These are phyloP conservation scores for Zygosaccharomyces sapae DNA, from an alignment of 1,139 yeast species.

Conservation along the genomic window DNA sequence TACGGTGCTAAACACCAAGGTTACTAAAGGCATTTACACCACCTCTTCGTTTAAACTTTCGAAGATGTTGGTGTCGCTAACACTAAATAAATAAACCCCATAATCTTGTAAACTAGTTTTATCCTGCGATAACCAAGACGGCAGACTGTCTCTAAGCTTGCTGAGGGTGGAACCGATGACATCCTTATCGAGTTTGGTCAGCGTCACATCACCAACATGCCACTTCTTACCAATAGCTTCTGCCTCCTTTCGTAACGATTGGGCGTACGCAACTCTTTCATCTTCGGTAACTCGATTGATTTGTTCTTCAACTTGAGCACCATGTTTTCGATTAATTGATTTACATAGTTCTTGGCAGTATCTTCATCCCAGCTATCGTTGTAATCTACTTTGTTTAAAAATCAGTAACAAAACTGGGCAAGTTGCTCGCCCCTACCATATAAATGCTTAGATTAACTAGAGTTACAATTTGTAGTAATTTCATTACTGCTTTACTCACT, in stretches of 20 bases:
- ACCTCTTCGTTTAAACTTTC: slow-evolving; percentile 5
- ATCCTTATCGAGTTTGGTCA: slow-evolving; percentile 9
- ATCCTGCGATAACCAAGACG: slow-evolving; percentile 3
- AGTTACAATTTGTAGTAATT: neutral
- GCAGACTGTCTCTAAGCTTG: slow-evolving; percentile 8
- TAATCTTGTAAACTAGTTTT: slow-evolving; percentile 8
- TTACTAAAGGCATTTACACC: too few species aligned
- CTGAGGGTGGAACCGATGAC: slow-evolving; percentile 5
- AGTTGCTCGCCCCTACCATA: neutral
- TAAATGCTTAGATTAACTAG: neutral
- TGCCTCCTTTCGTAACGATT: neutral
- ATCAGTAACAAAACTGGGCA: neutral
- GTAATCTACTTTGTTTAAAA: neutral
- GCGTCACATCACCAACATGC: slow-evolving; percentile 13
- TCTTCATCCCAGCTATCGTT: slow-evolving; percentile 5
- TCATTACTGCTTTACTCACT: neutral
- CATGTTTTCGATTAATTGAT: slow-evolving; percentile 10
- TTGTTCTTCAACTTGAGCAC: slow-evolving; percentile 7
- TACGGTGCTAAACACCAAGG: too few species aligned
- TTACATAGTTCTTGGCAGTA: slow-evolving; percentile 4
- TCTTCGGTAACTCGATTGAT: slow-evolving; percentile 1
- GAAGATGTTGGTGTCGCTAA: slow-evolving; percentile 12
- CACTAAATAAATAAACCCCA: slow-evolving; percentile 11
- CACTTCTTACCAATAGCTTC: slow-evolving; percentile 2
- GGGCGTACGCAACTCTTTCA: neutral